These are phyloP conservation scores for Taphrina sp. DNA, from an alignment of 1,139 yeast genomes.

Conservation along the genomic window DNA sequence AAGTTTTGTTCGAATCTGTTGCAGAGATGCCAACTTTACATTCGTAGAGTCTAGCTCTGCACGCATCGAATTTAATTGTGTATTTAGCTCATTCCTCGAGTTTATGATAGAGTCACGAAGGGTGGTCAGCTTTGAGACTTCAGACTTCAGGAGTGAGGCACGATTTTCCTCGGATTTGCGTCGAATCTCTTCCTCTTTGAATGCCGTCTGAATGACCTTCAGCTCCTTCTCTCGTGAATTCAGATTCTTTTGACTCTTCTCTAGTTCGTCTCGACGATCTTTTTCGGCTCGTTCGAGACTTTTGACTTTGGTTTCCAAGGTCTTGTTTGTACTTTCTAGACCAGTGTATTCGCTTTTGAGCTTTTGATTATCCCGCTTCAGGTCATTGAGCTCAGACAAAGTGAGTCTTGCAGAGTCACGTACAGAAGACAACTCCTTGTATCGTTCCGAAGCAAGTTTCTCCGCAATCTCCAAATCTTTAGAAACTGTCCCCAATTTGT, in stretches of 20 bases:
- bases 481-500: conserved; percentile 12
- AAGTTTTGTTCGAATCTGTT: conserved; percentile 44
- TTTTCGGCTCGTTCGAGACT: conserved; percentile 25
- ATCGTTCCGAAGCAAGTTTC: conserved; percentile 29
- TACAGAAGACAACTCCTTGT: conserved; percentile 29
- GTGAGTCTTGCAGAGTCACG: conserved; percentile 12
- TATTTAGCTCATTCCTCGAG: conserved; percentile 13
- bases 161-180: conserved; percentile 29
- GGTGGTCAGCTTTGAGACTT: conserved; percentile 12
- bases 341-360: conserved; percentile 38
- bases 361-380: conserved; percentile 27
- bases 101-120: conserved; percentile 18
- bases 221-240: conserved; percentile 26
- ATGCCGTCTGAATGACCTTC: conserved; percentile 27
- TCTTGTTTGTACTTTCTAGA: conserved; percentile 38
- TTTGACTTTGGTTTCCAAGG: conserved; percentile 33
- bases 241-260: conserved; percentile 32
- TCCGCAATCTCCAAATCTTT: conserved; percentile 37
- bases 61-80: conserved; percentile 8
- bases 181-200: conserved; percentile 28
- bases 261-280: conserved; percentile 37
- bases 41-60: conserved; percentile 12
- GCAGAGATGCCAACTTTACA: conserved; percentile 13
- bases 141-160: conserved; percentile 10
- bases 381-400: conserved; percentile 14